Percentiles rank a stretch among this genome's conserved stretches.
phyloP scores from a whole-genome alignment of 2,329 filamentous ascomycete species.

The Basipetospora sp. region DNA sequence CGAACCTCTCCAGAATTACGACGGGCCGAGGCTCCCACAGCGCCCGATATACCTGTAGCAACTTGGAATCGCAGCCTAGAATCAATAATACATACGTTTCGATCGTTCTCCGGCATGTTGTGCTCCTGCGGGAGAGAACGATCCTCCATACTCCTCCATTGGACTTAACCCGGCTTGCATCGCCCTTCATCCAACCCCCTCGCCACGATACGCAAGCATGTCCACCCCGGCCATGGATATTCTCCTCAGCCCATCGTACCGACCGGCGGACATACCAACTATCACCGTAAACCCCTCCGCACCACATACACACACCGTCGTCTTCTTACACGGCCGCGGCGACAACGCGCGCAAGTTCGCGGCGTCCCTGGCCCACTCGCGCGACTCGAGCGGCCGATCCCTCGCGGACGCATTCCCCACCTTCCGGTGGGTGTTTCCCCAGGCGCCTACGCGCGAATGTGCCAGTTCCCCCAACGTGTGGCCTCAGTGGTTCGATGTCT shows the following conservation, averaged over 20 bases:
- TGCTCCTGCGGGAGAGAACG: neutral
- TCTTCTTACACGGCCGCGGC: conserved; percentile 32
- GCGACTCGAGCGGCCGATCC: conserved; percentile 17
- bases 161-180: neutral
- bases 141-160: neutral
- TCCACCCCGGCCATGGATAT: neutral
- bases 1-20: no score
- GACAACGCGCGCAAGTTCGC: conserved; percentile 22
- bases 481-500: conserved; percentile 38
- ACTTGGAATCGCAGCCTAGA: no score
- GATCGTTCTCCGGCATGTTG: neutral
- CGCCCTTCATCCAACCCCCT: neutral
- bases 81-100: neutral
- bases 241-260: conserved; percentile 4
- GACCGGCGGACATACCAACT: conserved; percentile 4
- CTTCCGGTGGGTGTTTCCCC: conserved; percentile 35
- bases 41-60: no score
- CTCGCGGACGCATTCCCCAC: conserved; percentile 27
- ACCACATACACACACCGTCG: conserved; percentile 25
- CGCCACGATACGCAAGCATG: neutral
- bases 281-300: conserved; percentile 9
- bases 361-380: conserved; percentile 16
- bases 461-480: conserved; percentile 9
- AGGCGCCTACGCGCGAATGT: conserved; percentile 20
- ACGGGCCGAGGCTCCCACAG: no score